Evolutionary conservation across 1,284 basidiomycete genomes (phyloP).

Genomic region (Lentinula novae-zelandiae): DNA sequence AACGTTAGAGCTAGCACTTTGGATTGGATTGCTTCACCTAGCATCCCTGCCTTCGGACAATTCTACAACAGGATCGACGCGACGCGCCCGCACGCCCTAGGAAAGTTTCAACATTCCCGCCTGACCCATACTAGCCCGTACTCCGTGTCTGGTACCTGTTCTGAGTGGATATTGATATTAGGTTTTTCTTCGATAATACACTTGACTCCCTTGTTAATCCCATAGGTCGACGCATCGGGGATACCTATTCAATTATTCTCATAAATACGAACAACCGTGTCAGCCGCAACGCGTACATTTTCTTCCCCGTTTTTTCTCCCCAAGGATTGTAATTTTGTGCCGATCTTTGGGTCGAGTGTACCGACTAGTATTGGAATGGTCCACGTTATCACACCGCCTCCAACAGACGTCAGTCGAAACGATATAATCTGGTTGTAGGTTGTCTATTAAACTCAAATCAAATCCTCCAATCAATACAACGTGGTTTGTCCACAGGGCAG

Average conservation of each 20-base stretch:
- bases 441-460: not conserved
- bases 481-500: constrained; percentile 8
- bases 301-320: not conserved
- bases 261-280: not conserved
- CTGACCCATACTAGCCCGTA: no score
- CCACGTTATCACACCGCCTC: not conserved
- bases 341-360: not conserved
- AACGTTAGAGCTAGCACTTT: no score
- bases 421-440: constrained; percentile 3
- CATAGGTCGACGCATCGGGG: not conserved
- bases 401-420: not conserved
- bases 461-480: not conserved
- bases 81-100: no score
- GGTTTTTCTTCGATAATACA: not conserved
- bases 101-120: no score
- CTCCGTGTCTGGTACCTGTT: no score
- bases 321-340: not conserved
- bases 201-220: not conserved
- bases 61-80: no score
- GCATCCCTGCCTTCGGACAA: no score
- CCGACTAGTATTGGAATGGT: not conserved
- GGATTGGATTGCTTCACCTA: no score
- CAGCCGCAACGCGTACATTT: not conserved
- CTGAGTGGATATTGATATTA: not conserved
- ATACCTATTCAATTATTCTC: not conserved